Evolutionary conservation across 352 stramenopile genomes (phyloP).

Genomic region (Phytophthora hibernalis): DNA sequence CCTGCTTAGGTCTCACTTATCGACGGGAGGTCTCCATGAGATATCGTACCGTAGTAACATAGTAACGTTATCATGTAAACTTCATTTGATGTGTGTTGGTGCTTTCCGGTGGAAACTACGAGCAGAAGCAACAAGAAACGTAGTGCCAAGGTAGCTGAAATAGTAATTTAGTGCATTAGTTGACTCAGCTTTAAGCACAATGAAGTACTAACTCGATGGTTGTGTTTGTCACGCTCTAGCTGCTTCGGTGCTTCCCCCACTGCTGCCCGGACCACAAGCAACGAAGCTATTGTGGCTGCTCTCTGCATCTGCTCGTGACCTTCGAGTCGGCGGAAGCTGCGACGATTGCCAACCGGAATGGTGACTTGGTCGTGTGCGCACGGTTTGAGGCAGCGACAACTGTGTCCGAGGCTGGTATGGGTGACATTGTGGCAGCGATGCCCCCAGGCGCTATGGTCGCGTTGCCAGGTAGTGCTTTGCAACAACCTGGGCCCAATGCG

Average conservation of each 20-base stretch:
- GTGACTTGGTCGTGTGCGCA: slow-evolving; percentile 37
- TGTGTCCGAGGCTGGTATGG: not conserved
- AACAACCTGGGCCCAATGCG: not conserved
- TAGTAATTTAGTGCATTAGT: not conserved
- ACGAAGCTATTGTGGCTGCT: slow-evolving; percentile 46
- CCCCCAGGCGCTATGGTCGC: not conserved
- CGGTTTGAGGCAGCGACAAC: slow-evolving; percentile 33
- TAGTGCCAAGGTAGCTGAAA: slow-evolving; percentile 9
- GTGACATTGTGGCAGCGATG: slow-evolving; percentile 9
- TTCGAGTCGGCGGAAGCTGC: slow-evolving; percentile 12
- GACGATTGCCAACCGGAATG: not conserved
- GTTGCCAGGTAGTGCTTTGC: slow-evolving; percentile 4
- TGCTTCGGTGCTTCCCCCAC: slow-evolving; percentile 48
- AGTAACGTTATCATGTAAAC: not conserved
- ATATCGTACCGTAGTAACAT: not conserved
- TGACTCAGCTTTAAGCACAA: not conserved
- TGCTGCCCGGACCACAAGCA: slow-evolving; percentile 39
- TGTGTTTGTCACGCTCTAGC: slow-evolving; percentile 9
- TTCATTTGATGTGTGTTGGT: not conserved
- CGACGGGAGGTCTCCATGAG: not conserved
- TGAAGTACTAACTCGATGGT: no score
- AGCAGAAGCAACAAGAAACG: slow-evolving; percentile 22
- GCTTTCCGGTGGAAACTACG: not conserved
- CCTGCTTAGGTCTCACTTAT: not conserved
- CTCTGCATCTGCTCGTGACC: slow-evolving; percentile 32